These are phyloP conservation scores for Penicillium coffeae DNA, from an alignment of 495 filamentous ascomycete species.

Conservation along the genomic window DNA sequence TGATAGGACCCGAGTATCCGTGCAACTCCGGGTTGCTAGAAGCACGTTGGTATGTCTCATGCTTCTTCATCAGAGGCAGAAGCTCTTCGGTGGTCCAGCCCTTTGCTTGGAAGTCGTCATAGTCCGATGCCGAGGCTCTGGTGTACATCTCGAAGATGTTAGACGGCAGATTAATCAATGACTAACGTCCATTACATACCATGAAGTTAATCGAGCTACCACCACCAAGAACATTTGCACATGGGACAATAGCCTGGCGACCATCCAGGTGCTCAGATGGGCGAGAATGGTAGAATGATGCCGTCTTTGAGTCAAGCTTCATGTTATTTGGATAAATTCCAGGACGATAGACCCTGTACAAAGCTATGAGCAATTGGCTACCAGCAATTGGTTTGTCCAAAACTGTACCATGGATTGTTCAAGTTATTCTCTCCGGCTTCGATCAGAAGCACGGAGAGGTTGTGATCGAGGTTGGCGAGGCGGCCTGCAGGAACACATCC, in stretches of 20 bases:
- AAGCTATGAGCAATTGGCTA: neutral
- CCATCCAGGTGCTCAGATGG: constrained; percentile 71
- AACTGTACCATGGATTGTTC: constrained; percentile 70
- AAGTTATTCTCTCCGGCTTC: constrained; percentile 77
- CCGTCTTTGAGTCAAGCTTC: constrained; percentile 83
- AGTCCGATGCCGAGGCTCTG: constrained; percentile 74
- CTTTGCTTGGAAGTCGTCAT: constrained; percentile 78
- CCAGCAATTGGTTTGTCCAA: too few relatives aligned
- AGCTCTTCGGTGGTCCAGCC: constrained; percentile 79
- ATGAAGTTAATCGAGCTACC: constrained; percentile 83
- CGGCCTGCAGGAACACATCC: constrained; percentile 76
- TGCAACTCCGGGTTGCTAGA: constrained; percentile 73
- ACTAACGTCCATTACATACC: constrained; percentile 34
- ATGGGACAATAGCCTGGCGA: constrained; percentile 71
- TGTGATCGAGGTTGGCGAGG: constrained; percentile 76
- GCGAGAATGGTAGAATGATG: constrained; percentile 75
- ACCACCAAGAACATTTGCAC: constrained; percentile 72
- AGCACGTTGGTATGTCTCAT: constrained; percentile 77
- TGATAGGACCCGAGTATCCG: constrained; percentile 78
- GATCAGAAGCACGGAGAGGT: constrained; percentile 73
- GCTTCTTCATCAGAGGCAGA: constrained; percentile 76
- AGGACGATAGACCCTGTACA: constrained; percentile 59
- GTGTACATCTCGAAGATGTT: constrained; percentile 66
- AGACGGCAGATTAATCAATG: neutral
- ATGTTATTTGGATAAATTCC: constrained; percentile 78